Conservation (phyloP, 2,329 filamentous ascomycete genomes). For the Diplodia seriata region DNA sequence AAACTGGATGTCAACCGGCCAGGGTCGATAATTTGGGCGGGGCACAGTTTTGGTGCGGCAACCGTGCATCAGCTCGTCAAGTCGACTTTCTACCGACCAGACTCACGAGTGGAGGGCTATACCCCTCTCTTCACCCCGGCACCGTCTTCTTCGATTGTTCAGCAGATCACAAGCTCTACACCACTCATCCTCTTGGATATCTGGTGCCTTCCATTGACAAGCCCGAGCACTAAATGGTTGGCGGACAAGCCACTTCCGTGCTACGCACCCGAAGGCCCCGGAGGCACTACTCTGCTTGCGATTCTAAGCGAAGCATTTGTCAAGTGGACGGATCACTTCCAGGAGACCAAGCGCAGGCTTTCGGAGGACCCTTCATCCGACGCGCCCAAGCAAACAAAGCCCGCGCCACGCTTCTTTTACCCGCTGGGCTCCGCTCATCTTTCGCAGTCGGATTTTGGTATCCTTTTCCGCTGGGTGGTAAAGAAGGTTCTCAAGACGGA, state of each 20-base stretch:
- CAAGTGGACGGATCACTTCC: constrained; percentile 77
- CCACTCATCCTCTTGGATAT: constrained; percentile 77
- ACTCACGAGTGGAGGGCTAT: constrained; percentile 47
- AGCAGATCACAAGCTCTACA: constrained; percentile 72
- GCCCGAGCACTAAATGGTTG: constrained; percentile 67
- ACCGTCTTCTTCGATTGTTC: constrained; percentile 61
- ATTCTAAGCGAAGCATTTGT: constrained; percentile 79
- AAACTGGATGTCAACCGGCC: constrained; percentile 72
- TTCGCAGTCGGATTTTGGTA: constrained; percentile 81
- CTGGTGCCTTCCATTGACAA: constrained; percentile 77
- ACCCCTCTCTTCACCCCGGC: constrained; percentile 68
- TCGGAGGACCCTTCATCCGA: constrained; percentile 62
- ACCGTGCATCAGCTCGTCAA: constrained; percentile 80
- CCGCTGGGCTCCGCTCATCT: constrained; percentile 77
- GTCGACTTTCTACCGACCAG: constrained; percentile 64
- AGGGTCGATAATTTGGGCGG: constrained; percentile 75
- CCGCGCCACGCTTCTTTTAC: constrained; percentile 74
- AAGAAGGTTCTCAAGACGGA: constrained; percentile 62
- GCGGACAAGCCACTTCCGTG: constrained; percentile 76
- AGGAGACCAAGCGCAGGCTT: constrained; percentile 70
- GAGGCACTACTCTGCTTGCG: constrained; percentile 67
- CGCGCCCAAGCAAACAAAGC: constrained; percentile 47
- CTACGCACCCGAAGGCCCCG: constrained; percentile 60
- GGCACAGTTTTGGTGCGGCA: constrained; percentile 82
- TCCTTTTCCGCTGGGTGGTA: constrained; percentile 75